Evolutionary conservation across 2,329 filamentous ascomycete genomes (phyloP).

Genomic region (Penicillium sp.): DNA sequence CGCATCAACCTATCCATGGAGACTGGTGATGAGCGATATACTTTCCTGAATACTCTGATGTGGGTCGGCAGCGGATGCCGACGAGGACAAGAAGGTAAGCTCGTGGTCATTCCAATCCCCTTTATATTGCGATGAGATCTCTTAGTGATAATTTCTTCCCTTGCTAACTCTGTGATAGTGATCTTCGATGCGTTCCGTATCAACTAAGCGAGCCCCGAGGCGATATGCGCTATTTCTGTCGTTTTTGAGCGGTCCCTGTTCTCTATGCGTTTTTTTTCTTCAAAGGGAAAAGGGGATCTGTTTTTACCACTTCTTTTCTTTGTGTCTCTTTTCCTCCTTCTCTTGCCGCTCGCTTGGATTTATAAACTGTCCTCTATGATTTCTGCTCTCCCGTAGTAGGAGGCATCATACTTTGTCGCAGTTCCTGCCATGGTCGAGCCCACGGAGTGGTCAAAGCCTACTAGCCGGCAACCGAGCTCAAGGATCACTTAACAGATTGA

Average conservation of each 20-base stretch:
- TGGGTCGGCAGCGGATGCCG: conserved; percentile 47
- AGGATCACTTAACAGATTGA: too few species aligned
- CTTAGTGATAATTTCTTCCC: neutral
- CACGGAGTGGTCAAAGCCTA: too few species aligned
- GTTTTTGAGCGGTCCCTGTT: conserved; percentile 21
- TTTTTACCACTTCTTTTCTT: conserved; percentile 8
- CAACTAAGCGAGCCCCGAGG: conserved; percentile 20
- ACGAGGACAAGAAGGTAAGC: conserved; percentile 41
- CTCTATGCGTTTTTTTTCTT: neutral
- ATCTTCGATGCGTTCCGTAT: conserved; percentile 36
- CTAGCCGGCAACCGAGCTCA: too few species aligned
- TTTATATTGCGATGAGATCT: neutral
- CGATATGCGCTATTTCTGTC: conserved; percentile 10
- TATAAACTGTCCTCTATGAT: neutral
- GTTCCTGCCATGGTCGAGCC: too few species aligned
- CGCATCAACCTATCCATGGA: conserved; percentile 45
- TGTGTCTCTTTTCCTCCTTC: conserved; percentile 3
- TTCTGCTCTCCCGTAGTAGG: too few species aligned
- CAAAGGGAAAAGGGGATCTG: conserved; percentile 21
- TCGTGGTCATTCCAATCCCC: neutral
- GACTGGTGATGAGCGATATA: conserved; percentile 46
- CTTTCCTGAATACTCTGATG: conserved; percentile 46
- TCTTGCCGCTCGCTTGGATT: conserved; percentile 10
- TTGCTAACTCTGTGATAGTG: conserved; percentile 17
- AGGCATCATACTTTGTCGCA: too few species aligned